Base-by-base conservation (phyloP, 176 grass and related monocot genomes). In the Aegilops sharonensis region DNA sequence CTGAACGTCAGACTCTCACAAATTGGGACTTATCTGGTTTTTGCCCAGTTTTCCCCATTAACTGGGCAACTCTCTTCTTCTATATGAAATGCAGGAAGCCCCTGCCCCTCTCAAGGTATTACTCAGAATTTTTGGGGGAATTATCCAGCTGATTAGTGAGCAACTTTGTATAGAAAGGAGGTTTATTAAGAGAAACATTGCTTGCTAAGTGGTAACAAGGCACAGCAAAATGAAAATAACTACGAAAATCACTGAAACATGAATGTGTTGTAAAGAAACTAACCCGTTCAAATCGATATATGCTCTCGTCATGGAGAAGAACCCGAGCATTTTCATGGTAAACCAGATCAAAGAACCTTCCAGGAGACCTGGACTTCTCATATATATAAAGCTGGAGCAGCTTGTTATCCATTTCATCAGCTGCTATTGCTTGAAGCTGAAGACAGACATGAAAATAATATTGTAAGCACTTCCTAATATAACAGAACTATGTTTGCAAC, bases 311-410 rank as follows among this genome's bases (percentile, higher is more conserved):
- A 83, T 89, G 80, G 8, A 90, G 85, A 72, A 95, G 70, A 36
- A 86, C 91, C 59, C 77, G 86, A 23, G 78, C 84, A 89, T 95
- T 95, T 81, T 95, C 93, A 69, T 95, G 89, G 91, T 95, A 95
- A 70, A 92, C 84, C 37, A 81, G 25, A 78, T 95, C 93, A 60
- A 82, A 73, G 78, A 89, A 89, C 78, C 24, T 86, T 50, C 76
- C 86, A 67, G 76, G 77, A 65, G 56, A 76, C 60, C 88, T 83
- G 37, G 93, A 95, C 47, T 89, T 95, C 60, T 95, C 93, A 60
- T 95, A 95, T 61, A 57, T 23, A 68, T 91, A 95, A 27, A 95
- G 88, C 36, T 91, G 88, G 35, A 89, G 86, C 45, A 95, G 81
- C 86, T 93, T 93, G 78, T 87, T 93, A 39, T 84, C 82, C 64